These are phyloP conservation scores for Hibiscus tridactylites DNA, from an alignment of 345 rosid species.

Conservation along the genomic window DNA sequence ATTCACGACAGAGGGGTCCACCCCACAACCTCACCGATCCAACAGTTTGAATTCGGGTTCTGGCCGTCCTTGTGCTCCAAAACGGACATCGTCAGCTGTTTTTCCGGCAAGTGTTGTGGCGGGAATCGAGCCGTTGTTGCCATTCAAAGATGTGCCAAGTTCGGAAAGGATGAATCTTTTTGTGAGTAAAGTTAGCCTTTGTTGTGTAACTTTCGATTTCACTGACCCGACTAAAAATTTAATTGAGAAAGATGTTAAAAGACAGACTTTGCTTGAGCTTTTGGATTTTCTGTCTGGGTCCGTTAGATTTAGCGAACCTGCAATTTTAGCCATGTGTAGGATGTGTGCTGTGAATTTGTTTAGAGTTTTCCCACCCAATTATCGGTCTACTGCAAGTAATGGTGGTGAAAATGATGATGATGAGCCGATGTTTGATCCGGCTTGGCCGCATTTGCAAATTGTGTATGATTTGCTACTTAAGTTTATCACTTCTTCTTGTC, in stretches of 20 bases:
- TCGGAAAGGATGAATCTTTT: constrained; percentile 73
- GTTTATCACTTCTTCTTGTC: constrained; percentile 61
- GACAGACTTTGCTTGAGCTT: constrained; percentile 70
- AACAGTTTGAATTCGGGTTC: constrained; percentile 25
- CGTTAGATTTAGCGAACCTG: constrained; percentile 65
- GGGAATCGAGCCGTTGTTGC: constrained; percentile 76
- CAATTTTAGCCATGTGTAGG: constrained; percentile 69
- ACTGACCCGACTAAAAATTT: constrained; percentile 61
- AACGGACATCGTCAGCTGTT: constrained; percentile 69
- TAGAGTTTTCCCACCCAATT: constrained; percentile 66
- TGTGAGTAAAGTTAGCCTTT: constrained; percentile 79
- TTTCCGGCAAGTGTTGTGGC: constrained; percentile 73
- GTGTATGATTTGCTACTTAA: constrained; percentile 75
- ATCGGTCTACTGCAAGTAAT: constrained; percentile 26
- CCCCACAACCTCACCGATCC: constrained; percentile 32
- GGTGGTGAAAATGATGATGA: constrained; percentile 61
- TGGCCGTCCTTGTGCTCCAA: constrained; percentile 36
- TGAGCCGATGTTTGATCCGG: constrained; percentile 76
- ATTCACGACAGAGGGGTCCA: constrained; percentile 10
- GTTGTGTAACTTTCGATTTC: constrained; percentile 86
- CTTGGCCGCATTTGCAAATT: constrained; percentile 89
- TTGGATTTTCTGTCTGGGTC: constrained; percentile 68
- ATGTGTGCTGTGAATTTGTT: constrained; percentile 86
- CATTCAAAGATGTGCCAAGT: constrained; percentile 66
- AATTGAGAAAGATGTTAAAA: constrained; percentile 69